phyloP scores from a whole-genome alignment of 2,329 filamentous ascomycete genomes.

The Teratosphaeria gauchensis region DNA sequence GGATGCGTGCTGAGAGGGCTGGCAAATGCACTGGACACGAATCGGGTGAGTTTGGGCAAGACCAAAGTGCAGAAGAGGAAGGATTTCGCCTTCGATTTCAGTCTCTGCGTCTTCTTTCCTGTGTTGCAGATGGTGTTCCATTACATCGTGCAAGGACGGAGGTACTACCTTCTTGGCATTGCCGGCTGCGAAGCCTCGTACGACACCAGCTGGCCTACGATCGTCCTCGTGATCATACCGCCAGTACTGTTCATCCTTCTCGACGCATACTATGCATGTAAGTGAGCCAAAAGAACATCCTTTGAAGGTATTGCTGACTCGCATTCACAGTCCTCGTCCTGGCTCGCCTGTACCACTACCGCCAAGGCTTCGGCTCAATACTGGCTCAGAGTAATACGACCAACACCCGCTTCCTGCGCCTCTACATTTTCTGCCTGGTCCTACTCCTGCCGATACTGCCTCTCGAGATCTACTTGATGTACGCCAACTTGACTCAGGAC shows the following conservation, averaged over 20 bases:
- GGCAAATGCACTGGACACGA: conserved; percentile 50
- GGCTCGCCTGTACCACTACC: conserved; percentile 51
- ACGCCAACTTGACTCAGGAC: conserved; percentile 25
- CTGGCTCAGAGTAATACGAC: conserved; percentile 45
- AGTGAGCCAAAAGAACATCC: conserved; percentile 15
- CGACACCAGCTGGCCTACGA: conserved; percentile 48
- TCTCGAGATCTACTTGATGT: conserved; percentile 42
- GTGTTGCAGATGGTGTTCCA: conserved; percentile 46
- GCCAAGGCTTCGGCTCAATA: conserved; percentile 47
- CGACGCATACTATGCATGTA: conserved; percentile 49
- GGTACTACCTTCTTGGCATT: conserved; percentile 51
- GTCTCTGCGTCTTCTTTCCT: conserved; percentile 49
- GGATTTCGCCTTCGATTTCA: conserved; percentile 41
- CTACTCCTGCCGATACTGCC: conserved; percentile 45
- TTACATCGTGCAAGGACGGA: conserved; percentile 48
- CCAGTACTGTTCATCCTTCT: conserved; percentile 44
- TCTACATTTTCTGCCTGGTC: conserved; percentile 47
- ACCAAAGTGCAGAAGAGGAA: conserved; percentile 39
- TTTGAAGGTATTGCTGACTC: neutral
- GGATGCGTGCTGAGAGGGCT: conserved; percentile 52
- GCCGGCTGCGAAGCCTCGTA: conserved; percentile 48
- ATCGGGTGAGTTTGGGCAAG: conserved; percentile 43
- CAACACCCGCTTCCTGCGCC: conserved; percentile 52
- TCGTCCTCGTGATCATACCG: conserved; percentile 48
- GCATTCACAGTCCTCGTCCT: conserved; percentile 44